Percentiles rank a stretch among this genome's conserved stretches.
phyloP scores from a whole-genome alignment of 2,329 filamentous ascomycete species.

The Colletotrichum graminicola region DNA sequence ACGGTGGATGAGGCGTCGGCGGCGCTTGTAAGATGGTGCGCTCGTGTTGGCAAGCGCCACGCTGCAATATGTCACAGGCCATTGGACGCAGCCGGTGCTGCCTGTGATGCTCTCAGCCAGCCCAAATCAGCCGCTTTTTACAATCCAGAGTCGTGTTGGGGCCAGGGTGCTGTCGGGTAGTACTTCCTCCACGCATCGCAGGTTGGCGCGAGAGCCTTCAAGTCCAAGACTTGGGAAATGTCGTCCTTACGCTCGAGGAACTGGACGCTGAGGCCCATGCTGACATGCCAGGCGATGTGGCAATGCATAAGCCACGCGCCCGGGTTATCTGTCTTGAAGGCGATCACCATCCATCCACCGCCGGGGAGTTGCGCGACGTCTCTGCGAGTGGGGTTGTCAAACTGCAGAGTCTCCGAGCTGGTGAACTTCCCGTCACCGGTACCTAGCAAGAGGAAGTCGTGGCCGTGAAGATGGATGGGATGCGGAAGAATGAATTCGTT shows the following conservation, averaged over 20 bases:
- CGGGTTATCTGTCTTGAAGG: slow-evolving; percentile 63
- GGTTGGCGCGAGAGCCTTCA: slow-evolving; percentile 39
- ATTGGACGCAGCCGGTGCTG: slow-evolving; percentile 19
- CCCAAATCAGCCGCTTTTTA: slow-evolving; percentile 5
- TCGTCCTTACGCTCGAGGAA: slow-evolving; percentile 57
- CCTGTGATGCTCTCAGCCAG: slow-evolving; percentile 17
- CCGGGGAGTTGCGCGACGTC: slow-evolving; percentile 60
- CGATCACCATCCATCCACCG: slow-evolving; percentile 60
- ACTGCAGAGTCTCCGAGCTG: slow-evolving; percentile 46
- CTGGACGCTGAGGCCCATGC: slow-evolving; percentile 62
- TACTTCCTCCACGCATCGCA: slow-evolving; percentile 43
- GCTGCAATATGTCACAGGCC: not conserved
- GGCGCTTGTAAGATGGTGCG: slow-evolving; percentile 16
- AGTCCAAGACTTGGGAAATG: slow-evolving; percentile 36
- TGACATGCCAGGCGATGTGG: slow-evolving; percentile 64
- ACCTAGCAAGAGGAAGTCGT: slow-evolving; percentile 52
- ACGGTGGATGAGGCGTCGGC: slow-evolving; percentile 15
- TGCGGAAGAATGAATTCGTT: slow-evolving; percentile 51
- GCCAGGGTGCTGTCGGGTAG: slow-evolving; percentile 32
- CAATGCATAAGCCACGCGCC: slow-evolving; percentile 62
- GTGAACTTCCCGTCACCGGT: slow-evolving; percentile 42
- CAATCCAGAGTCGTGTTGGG: slow-evolving; percentile 43
- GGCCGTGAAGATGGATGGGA: slow-evolving; percentile 64
- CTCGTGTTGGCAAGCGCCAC: slow-evolving; percentile 23
- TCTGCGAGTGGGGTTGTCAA: slow-evolving; percentile 58